These are phyloP conservation scores for Oenanthe sinensis DNA, from an alignment of 129 eudicot genomes.

Conservation along the genomic window DNA sequence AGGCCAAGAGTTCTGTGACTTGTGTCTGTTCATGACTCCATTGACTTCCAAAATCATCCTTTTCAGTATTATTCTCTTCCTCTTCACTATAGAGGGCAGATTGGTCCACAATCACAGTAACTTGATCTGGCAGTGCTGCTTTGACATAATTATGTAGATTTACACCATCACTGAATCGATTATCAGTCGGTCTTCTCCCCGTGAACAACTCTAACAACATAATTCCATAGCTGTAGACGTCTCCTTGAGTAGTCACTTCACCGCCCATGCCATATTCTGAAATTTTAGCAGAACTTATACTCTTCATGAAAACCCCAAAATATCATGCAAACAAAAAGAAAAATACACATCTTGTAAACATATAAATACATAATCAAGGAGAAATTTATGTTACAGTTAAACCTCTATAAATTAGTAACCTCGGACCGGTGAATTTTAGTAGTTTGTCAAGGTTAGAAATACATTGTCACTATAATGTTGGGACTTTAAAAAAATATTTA, in stretches of 20 bases:
- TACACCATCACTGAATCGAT: background rate
- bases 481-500: no score
- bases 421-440: no score
- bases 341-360: background rate
- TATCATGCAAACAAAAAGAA: background rate
- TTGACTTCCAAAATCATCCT: background rate
- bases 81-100: background rate
- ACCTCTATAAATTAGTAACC: no score
- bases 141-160: slow-evolving; percentile 18
- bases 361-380: background rate
- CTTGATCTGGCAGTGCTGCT: slow-evolving; percentile 13
- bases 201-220: slow-evolving; percentile 18
- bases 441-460: no score
- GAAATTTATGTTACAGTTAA: background rate
- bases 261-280: slow-evolving; percentile 22
- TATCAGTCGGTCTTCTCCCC: slow-evolving; percentile 16
- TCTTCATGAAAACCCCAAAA: background rate
- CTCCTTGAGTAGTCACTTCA: slow-evolving; percentile 13
- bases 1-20: background rate
- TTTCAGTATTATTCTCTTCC: background rate
- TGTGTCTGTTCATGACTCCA: slow-evolving; percentile 2
- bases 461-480: no score
- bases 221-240: slow-evolving; percentile 20
- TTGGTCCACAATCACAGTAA: slow-evolving; percentile 14
- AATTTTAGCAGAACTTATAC: background rate